Conservation (phyloP, 495 filamentous ascomycete species). For the Podospora appendiculata region DNA sequence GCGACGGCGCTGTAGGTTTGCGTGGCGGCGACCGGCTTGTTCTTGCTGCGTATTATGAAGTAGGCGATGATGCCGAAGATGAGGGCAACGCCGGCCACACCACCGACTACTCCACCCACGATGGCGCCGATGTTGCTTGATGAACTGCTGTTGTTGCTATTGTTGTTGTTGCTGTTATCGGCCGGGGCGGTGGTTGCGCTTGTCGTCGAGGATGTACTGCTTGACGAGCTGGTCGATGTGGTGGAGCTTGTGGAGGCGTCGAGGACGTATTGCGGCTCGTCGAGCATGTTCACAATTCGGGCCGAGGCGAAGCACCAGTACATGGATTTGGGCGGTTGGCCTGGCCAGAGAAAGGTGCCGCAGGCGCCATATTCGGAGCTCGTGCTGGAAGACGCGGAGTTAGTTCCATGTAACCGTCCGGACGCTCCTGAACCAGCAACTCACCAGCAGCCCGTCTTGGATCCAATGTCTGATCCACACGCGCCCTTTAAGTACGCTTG, state of each 20-base stretch:
- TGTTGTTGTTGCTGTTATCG: neutral
- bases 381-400: neutral
- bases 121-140: constrained; percentile 18
- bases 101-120: constrained; percentile 23
- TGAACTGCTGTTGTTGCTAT: neutral
- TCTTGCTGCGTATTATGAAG: constrained; percentile 13
- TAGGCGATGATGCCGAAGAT: constrained; percentile 12
- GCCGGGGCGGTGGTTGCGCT: neutral
- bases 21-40: neutral
- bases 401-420: neutral
- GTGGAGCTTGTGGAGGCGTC: constrained; percentile 15
- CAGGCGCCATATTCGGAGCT: constrained; percentile 14
- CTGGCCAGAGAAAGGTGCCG: constrained; percentile 30
- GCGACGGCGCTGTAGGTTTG: constrained; percentile 14
- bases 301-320: constrained; percentile 22
- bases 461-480: constrained; percentile 10
- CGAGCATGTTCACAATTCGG: constrained; percentile 19
- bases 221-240: neutral
- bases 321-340: constrained; percentile 22
- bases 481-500: constrained; percentile 13
- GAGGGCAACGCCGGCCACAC: constrained; percentile 12
- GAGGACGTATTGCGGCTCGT: constrained; percentile 21
- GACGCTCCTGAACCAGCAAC: constrained; percentile 2
- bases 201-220: neutral
- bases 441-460: constrained; percentile 33